These are phyloP conservation scores for Paspalum notatum DNA, from an alignment of 176 grass and related monocot genomes.

Conservation along the genomic window DNA sequence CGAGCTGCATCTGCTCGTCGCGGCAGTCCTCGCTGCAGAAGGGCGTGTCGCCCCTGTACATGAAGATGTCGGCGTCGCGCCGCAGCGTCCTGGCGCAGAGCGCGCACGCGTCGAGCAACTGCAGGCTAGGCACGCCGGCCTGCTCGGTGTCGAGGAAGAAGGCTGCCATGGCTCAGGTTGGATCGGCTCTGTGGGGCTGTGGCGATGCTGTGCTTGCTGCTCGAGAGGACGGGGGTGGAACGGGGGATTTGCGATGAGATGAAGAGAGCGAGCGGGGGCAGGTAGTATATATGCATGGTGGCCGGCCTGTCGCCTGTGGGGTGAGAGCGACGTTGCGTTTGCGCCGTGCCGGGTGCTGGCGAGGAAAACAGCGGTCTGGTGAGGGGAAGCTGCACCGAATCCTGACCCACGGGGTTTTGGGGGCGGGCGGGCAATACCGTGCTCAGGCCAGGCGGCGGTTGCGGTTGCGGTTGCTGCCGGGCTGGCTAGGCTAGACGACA, in stretches of 20 bases:
- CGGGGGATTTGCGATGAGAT: background rate
- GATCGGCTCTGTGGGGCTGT: background rate
- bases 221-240: background rate
- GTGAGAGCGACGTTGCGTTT: too few species aligned
- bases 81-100: conserved; percentile 59
- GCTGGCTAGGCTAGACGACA: background rate
- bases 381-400: too few species aligned
- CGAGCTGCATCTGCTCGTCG: conserved; percentile 67
- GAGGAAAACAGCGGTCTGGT: too few species aligned
- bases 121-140: background rate
- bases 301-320: too few species aligned
- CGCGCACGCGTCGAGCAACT: conserved; percentile 61
- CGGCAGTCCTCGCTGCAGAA: conserved; percentile 89
- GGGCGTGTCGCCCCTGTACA: conserved; percentile 78
- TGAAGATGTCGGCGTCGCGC: conserved; percentile 68
- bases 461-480: background rate
- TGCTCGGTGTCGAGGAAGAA: conserved; percentile 62
- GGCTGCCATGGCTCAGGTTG: conserved; percentile 22
- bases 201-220: background rate
- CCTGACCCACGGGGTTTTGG: too few species aligned
- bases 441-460: background rate
- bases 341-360: too few species aligned
- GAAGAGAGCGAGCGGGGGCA: too few species aligned
- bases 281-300: too few species aligned
- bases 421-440: background rate